A percentile compares a stretch with the other conserved stretches of the same genome.
Evolutionary conservation across 805 yeast genomes (phyloP).

Genomic region (Jamesozyma jinghongensis): DNA sequence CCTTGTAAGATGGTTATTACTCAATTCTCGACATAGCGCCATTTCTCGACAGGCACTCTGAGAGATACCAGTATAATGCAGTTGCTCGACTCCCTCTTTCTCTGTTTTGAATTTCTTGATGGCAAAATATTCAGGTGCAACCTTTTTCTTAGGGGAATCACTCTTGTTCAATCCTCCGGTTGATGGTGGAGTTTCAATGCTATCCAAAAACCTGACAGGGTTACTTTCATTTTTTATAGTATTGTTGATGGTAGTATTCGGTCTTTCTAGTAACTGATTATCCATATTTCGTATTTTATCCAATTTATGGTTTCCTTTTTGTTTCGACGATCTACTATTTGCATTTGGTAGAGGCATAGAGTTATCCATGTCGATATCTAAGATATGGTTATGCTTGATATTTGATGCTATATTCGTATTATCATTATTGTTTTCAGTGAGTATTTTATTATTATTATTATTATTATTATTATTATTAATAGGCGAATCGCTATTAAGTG

Average conservation of each 20-base stretch:
- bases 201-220: not conserved
- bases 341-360: too few species aligned
- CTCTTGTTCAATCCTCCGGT: not conserved
- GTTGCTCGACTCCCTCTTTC: slow-evolving; percentile 71
- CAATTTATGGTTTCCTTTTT: not conserved
- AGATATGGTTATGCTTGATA: too few species aligned
- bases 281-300: not conserved
- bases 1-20: slow-evolving; percentile 69
- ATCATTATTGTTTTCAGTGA: not conserved
- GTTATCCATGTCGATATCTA: not conserved
- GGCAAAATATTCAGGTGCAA: slow-evolving; percentile 47
- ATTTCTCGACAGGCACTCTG: slow-evolving; percentile 95
- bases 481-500: not conserved
- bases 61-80: slow-evolving; percentile 89
- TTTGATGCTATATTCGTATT: too few species aligned
- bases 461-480: too few species aligned
- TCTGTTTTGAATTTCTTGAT: slow-evolving; percentile 95
- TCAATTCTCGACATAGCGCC: slow-evolving; percentile 84
- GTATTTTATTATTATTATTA: not conserved
- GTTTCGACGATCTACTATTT: not conserved
- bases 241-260: not conserved
- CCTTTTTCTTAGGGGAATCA: slow-evolving; percentile 5
- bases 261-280: not conserved
- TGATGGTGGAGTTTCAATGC: not conserved
- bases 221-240: not conserved